Base-by-base conservation (phyloP, 257 asterid genomes). In the Penstemon eatonii region DNA sequence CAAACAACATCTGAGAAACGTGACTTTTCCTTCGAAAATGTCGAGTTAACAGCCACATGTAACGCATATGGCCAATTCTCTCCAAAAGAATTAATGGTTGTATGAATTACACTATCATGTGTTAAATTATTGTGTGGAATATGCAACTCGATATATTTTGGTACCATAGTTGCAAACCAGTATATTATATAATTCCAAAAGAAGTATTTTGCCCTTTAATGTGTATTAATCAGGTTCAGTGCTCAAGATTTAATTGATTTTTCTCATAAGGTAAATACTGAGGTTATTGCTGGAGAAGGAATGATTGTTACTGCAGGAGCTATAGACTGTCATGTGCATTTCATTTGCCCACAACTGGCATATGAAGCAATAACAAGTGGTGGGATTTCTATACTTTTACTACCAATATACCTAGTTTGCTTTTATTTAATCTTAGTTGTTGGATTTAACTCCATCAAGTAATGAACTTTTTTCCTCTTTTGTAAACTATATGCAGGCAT, bases 261-360 rank as follows among this genome's bases (percentile, higher is more conserved):
- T 52, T 74, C 62, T 68, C 67, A 58, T 70, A 82, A 93, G 99
- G 90, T 82, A 51, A 87, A 79, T 79, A 93, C 99, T 46, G 99
- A 93, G 81, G 97, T 83, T 71, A 88, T 90, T 61, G 96, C 96
- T 67, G 97, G 99, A 69, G 97, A 90, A 85, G 99, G 99, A 75
- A 80, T 84, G 85, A 90, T 90, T 78, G 81, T 93, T 60, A 90
- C 99, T 13, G 97, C 99, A 59, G 99, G 99, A 66, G 99, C 91
- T 40, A 77, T 93, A 77, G 97, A 93, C 76, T 90, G 99, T 81
- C 99, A 93, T 63, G 99, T 93, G 65, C 99, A 93, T 78, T 90
- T 90, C 68, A 93, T 93, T 79, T 93, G 99, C 83, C 99, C 99
- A 52, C 99, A 90, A 68, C 79, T 88, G 71, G 97, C 95, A 40